Conservation (phyloP, 495 filamentous ascomycete species). For the Aspergillus coremiiformis region DNA sequence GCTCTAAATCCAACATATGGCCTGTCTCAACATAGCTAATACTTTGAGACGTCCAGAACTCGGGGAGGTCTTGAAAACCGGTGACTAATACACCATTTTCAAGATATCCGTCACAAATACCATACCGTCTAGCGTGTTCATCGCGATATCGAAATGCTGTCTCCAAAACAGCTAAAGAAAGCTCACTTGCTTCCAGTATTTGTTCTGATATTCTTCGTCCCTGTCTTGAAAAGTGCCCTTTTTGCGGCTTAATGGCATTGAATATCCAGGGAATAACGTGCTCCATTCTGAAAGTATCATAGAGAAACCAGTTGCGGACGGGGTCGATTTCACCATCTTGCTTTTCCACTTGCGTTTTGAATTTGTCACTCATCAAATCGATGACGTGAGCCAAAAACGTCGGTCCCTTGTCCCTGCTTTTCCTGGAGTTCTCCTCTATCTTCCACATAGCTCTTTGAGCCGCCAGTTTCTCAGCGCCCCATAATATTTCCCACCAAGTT, state of each 20-base stretch:
- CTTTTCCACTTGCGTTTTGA: slow-evolving; percentile 50
- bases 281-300: slow-evolving; percentile 65
- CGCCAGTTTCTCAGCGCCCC: slow-evolving; percentile 81
- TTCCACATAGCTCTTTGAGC: slow-evolving; percentile 80
- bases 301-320: slow-evolving; percentile 75
- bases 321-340: slow-evolving; percentile 59
- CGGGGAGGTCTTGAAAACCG: slow-evolving; percentile 57
- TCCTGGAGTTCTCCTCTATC: slow-evolving; percentile 54
- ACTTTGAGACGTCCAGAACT: slow-evolving; percentile 67
- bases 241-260: slow-evolving; percentile 58
- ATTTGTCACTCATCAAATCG: slow-evolving; percentile 58
- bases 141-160: slow-evolving; percentile 68
- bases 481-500: slow-evolving; percentile 75
- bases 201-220: slow-evolving; percentile 41
- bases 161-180: slow-evolving; percentile 64
- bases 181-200: slow-evolving; percentile 69
- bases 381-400: slow-evolving; percentile 62
- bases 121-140: slow-evolving; percentile 59
- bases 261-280: slow-evolving; percentile 69
- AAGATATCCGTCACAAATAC: slow-evolving; percentile 54
- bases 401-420: slow-evolving; percentile 36
- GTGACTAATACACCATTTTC: slow-evolving; percentile 59
- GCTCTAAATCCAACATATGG: slow-evolving; percentile 41
- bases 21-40: slow-evolving; percentile 42
- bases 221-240: slow-evolving; percentile 25